Evolutionary conservation across 495 filamentous ascomycete species (phyloP).

Genomic region (Niebla homalea): DNA sequence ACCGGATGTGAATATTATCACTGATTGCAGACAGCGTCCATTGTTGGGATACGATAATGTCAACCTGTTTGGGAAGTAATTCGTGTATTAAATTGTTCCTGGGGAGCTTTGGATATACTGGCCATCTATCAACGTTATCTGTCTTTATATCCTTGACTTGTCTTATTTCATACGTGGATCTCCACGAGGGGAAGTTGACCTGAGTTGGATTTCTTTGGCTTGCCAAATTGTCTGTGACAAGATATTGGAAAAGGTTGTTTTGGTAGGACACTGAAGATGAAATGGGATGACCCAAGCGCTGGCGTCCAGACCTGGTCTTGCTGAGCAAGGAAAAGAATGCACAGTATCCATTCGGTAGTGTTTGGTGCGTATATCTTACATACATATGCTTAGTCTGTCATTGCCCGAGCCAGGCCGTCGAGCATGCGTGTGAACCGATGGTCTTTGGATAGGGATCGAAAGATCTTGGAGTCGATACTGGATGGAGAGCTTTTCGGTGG

Average conservation of each 20-base stretch:
- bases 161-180: constrained; percentile 1
- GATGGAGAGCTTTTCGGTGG: no score
- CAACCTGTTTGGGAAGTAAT: background rate
- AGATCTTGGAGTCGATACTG: no score
- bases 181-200: constrained; percentile 7
- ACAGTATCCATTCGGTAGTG: constrained; percentile 7
- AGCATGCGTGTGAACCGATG: no score
- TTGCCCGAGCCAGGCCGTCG: no score
- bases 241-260: background rate
- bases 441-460: no score
- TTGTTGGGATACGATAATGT: background rate
- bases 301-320: constrained; percentile 7
- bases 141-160: constrained; percentile 6
- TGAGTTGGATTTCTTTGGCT: background rate
- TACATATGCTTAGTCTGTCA: background rate
- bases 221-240: constrained; percentile 1
- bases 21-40: background rate
- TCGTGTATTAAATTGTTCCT: background rate
- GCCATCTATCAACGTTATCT: background rate
- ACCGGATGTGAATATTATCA: background rate
- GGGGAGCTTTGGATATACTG: constrained; percentile 8
- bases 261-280: constrained; percentile 5
- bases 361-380: constrained; percentile 13
- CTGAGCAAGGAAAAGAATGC: background rate
- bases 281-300: constrained; percentile 1